These are phyloP conservation scores for Sisymbrium altissimum DNA, from an alignment of 345 rosid genomes.

Conservation along the genomic window DNA sequence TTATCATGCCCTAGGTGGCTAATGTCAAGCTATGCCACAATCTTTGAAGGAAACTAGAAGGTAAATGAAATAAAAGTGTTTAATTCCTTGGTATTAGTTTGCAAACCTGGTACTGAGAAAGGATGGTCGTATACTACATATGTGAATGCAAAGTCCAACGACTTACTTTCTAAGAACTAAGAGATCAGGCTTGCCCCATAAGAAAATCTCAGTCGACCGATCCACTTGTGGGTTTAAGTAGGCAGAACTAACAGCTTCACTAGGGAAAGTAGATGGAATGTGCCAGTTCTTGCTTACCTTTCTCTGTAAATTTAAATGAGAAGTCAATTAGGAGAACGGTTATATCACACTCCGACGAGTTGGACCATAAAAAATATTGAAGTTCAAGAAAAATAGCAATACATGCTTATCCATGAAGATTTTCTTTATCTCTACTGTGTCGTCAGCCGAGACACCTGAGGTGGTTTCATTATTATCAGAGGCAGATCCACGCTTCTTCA, in stretches of 20 bases:
- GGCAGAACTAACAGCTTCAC: constrained; percentile 79
- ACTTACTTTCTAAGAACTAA: constrained; percentile 72
- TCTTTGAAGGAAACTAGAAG: background rate
- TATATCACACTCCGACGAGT: background rate
- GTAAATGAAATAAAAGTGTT: background rate
- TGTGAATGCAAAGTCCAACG: background rate
- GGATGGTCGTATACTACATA: background rate
- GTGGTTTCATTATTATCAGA: constrained; percentile 18
- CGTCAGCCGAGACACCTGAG: constrained; percentile 31
- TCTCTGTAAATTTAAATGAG: constrained; percentile 49
- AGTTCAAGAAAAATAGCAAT: constrained; percentile 18
- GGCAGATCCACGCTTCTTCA: constrained; percentile 44
- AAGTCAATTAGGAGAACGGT: background rate
- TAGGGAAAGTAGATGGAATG: constrained; percentile 83
- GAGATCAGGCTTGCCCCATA: constrained; percentile 95
- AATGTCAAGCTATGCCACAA: background rate
- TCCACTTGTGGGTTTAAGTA: constrained; percentile 89
- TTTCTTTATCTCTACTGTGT: constrained; percentile 48
- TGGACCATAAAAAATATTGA: background rate
- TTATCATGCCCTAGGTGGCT: constrained; percentile 1
- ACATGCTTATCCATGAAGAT: constrained; percentile 90
- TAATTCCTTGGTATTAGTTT: background rate
- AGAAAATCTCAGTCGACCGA: constrained; percentile 76
- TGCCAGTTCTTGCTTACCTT: constrained; percentile 99
- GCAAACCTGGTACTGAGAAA: background rate